Evolutionary conservation across 768 basidiomycete species (phyloP).

Genomic region (Lanmaoa pseudosensibilis): DNA sequence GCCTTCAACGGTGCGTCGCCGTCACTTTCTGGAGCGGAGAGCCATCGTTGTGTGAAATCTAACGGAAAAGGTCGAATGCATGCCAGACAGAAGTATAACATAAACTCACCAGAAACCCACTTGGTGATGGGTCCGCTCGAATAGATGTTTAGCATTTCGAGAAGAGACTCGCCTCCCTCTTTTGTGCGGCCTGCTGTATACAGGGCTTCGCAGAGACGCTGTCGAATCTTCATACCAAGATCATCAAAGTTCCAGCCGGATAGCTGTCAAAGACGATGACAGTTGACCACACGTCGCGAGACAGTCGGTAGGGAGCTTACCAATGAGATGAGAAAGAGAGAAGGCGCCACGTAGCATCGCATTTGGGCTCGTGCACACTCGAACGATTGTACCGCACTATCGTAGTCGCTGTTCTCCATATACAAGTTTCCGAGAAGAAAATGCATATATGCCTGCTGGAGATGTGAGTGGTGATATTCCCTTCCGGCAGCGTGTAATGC

Average conservation of each 20-base stretch:
- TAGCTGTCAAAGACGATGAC: not conserved
- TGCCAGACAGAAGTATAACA: too few species aligned
- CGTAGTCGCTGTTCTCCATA: not conserved
- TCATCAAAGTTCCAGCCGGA: conserved; percentile 2
- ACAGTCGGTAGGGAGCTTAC: not conserved
- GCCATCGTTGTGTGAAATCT: conserved; percentile 2
- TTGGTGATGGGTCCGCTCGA: not conserved
- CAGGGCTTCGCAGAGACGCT: not conserved
- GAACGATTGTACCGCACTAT: not conserved
- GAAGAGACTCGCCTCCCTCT: not conserved
- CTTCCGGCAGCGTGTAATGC: too few species aligned
- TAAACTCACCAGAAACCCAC: not conserved
- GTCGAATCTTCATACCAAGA: too few species aligned
- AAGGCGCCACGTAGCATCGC: too few species aligned
- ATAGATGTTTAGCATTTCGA: not conserved
- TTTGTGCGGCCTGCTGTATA: not conserved
- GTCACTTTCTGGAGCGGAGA: not conserved
- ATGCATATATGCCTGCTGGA: conserved; percentile 7
- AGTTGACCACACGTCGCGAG: rapidly evolving
- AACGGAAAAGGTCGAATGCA: not conserved
- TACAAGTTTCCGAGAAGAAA: conserved; percentile 1
- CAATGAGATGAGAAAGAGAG: conserved; percentile 1
- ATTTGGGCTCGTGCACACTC: not conserved
- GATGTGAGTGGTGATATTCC: not conserved
- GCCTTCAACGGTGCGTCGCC: too few species aligned